Base-by-base conservation (phyloP, 2,329 filamentous ascomycete species). In the Fusarium sp. region DNA sequence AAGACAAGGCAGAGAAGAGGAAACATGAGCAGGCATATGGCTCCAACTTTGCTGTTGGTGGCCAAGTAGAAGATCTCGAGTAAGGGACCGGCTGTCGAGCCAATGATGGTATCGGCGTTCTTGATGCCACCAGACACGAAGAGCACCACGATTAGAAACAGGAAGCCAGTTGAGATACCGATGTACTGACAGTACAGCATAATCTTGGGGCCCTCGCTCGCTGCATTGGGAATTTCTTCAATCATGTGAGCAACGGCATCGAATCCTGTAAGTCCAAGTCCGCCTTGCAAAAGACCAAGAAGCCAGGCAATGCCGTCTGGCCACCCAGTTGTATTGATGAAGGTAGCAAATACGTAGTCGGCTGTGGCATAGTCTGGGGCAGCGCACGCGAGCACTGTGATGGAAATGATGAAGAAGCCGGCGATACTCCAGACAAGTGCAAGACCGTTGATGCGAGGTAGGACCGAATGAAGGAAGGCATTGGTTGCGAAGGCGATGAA, bases 391-490 rank as follows among this genome's bases (percentile, higher is more conserved):
- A 94, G 83, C 0, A 92, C 83, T 0, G 91, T 92, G 67, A 93
- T 92, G 45, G 85, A 91, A 58, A 94, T 92, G 58, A 93, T 82
- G 20, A 87, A 82, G 72, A 94, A 93, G 0, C 92, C 92, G 4
- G 85, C 81, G 4, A 94, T 84, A 1, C 89, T 92, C 92, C 92
- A 94, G 33, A 89, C 86, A 66, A 94, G 91, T 1, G 92, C 92
- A 22, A 86, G 84, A 70, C 91, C 89, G 74, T 91, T 93, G 71
- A 93, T 75, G 4, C 72, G 62, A 4, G 79, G 79, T 0, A 81
- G 70, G 1, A 80, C n/a, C 0, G 77, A 79, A 47, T 81, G 79
- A 15, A 81, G 63, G 2, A 79, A 80, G 0, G 79, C 76, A 11
- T 81, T 81, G 17, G 78, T 73, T 2, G 73, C n/a, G 8, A 80